Evolutionary conservation across 257 asterid species (phyloP).

Genomic region (Dorcoceras hygrometricum): DNA sequence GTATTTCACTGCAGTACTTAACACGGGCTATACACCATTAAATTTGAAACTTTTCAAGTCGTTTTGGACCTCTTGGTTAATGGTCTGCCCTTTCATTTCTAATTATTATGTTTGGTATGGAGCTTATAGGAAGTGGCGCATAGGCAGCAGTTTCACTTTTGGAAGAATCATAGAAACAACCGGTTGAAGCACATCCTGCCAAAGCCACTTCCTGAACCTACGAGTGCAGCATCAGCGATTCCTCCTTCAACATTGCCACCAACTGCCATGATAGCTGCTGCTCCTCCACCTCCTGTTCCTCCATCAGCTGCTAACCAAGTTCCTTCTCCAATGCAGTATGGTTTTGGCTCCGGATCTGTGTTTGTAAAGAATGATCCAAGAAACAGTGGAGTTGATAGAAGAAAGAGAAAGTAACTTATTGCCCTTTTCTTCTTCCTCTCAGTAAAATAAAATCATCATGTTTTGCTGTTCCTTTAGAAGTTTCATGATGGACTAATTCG

Average conservation of each 20-base stretch:
- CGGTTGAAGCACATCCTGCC: constrained; percentile 94
- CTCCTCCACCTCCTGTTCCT: constrained; percentile 32
- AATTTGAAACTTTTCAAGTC: neutral
- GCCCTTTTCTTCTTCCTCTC: neutral
- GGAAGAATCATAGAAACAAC: constrained; percentile 92
- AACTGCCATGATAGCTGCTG: constrained; percentile 26
- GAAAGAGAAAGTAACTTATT: constrained; percentile 67
- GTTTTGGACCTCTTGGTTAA: neutral
- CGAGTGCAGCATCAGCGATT: constrained; percentile 38
- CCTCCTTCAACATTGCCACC: constrained; percentile 56
- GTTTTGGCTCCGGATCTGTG: constrained; percentile 54
- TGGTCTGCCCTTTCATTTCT: neutral
- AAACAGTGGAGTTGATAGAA: constrained; percentile 55
- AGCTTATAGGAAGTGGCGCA: constrained; percentile 82
- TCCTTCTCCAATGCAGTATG: constrained; percentile 65
- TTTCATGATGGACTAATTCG: neutral
- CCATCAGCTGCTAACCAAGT: constrained; percentile 49
- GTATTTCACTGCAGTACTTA: neutral
- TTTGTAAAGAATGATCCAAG: constrained; percentile 61
- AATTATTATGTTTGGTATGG: constrained; percentile 24
- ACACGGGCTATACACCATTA: neutral
- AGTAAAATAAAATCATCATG: neutral
- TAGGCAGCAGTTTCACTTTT: constrained; percentile 85
- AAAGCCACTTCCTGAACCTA: constrained; percentile 74
- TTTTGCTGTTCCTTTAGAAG: neutral